Base-by-base conservation (phyloP, 108 stramenopile genomes). In the Ochromonas danica region DNA sequence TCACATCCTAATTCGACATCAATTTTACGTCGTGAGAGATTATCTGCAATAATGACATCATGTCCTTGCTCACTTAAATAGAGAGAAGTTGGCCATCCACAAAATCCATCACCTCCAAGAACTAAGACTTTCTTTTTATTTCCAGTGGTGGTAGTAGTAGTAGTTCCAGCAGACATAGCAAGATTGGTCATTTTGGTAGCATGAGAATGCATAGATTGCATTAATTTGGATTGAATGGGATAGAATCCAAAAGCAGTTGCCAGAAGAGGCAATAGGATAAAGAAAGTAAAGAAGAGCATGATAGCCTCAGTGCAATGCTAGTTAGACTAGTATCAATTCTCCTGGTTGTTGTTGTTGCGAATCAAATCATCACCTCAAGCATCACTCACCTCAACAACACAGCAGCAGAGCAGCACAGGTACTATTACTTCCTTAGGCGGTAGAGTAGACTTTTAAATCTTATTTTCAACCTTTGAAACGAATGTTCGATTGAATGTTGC, bases 51-150 rank as follows among this genome's bases (percentile, higher is more conserved):
- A 39, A 94, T 89, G 30, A 97, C 85, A 30, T 85, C 84, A 80
- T 93, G 92, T 60, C 93, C 93, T 85, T 88, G 89, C 80, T 96
- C 96, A 70, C 86, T 88, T 61, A 97, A 82, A 80, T 96, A 91
- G 43, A 97, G 81, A 30, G 93, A 89, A 3, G 95, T 96, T 39
- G 96, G 96, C 96, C 96, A 97, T 70, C 96, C 96, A 82, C 96
- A 97, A 90, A 97, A 97, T 0, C 96, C 96, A 77, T 97, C 96
- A 40, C 94, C 96, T 60, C 93, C 95, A 61, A 94, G 84, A 45
- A 94, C 88, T 78, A 96, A 80, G 45, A 96, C 87, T 83, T 94
- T 95, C 83, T 95, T 95, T 75, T 3, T 3, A 30, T 36, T 38
- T 14, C 6, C 45, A 51, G 22, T 22, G n/a, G n/a, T n/a, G n/a